phyloP scores from a whole-genome alignment of 2,329 filamentous ascomycete species.

The Aspergillus novoparasiticus region DNA sequence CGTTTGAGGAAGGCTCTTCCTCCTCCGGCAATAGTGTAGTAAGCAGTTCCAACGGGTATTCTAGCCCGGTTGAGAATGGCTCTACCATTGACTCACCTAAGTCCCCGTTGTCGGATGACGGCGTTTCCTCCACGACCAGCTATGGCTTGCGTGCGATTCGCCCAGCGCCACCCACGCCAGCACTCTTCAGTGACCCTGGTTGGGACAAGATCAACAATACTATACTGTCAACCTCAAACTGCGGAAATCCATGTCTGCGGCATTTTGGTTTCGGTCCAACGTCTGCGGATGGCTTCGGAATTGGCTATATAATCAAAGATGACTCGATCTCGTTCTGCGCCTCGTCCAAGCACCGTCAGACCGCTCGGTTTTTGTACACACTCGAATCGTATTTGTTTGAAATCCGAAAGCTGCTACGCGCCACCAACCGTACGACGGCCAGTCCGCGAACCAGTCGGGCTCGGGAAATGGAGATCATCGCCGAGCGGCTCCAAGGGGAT shows the following conservation, averaged over 20 bases:
- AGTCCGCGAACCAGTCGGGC: constrained; percentile 59
- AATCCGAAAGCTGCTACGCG: constrained; percentile 78
- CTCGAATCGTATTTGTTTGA: constrained; percentile 90
- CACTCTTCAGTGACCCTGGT: constrained; percentile 81
- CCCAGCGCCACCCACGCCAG: constrained; percentile 58
- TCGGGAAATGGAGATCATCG: constrained; percentile 59
- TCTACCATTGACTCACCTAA: constrained; percentile 30
- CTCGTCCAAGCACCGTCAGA: constrained; percentile 91
- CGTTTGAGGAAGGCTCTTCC: constrained; percentile 70
- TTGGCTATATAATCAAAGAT: constrained; percentile 99
- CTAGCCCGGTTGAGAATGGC: constrained; percentile 55
- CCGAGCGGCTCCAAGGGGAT: constrained; percentile 45
- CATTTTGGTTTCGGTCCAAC: constrained; percentile 98
- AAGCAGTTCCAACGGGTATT: constrained; percentile 63
- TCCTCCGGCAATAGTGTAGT: constrained; percentile 53
- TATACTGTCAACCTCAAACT: constrained; percentile 96
- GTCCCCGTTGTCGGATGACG: constrained; percentile 46
- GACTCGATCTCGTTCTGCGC: constrained; percentile 89
- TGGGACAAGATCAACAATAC: constrained; percentile 97
- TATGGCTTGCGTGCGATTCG: constrained; percentile 55
- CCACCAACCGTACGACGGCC: constrained; percentile 61
- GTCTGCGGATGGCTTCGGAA: constrained; percentile 90
- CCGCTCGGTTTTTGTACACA: constrained; percentile 83
- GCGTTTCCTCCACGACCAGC: constrained; percentile 55
- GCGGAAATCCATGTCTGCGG: constrained; percentile 89